Conservation (phyloP, 176 grass and related monocot species). For the Puccinellia tenuiflora region DNA sequence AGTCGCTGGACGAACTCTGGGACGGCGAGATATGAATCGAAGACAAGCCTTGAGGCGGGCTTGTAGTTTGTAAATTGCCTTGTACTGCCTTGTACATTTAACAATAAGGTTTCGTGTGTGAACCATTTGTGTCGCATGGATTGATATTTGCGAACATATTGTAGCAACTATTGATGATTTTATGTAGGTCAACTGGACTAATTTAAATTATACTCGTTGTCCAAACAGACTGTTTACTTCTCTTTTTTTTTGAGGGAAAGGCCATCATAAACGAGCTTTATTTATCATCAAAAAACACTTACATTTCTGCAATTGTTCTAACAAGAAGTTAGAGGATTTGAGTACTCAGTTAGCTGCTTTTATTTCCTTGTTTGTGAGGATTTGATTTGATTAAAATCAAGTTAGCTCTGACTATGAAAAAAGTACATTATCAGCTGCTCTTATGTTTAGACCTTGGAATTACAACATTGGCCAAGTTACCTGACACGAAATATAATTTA, state of each 20-base stretch:
- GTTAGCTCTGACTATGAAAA: neutral
- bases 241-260: no score
- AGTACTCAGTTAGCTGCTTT: neutral
- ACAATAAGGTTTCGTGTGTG: neutral
- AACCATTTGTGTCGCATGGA: neutral
- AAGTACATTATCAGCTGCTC: neutral
- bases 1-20: conserved; percentile 53
- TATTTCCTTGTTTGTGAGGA: neutral
- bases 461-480: neutral
- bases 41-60: neutral
- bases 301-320: neutral
- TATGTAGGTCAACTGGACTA: neutral
- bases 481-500: neutral
- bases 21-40: conserved; percentile 51
- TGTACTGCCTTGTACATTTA: conserved; percentile 13
- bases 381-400: neutral
- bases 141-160: neutral
- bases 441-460: neutral
- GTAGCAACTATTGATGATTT: neutral
- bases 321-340: neutral
- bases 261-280: no score
- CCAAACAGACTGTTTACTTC: no score
- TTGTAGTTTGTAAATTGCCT: neutral
- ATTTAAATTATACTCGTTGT: no score
- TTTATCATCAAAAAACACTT: neutral